Evolutionary conservation across 2,329 filamentous ascomycete genomes (phyloP).

Genomic region (Neobulgaria alba): DNA sequence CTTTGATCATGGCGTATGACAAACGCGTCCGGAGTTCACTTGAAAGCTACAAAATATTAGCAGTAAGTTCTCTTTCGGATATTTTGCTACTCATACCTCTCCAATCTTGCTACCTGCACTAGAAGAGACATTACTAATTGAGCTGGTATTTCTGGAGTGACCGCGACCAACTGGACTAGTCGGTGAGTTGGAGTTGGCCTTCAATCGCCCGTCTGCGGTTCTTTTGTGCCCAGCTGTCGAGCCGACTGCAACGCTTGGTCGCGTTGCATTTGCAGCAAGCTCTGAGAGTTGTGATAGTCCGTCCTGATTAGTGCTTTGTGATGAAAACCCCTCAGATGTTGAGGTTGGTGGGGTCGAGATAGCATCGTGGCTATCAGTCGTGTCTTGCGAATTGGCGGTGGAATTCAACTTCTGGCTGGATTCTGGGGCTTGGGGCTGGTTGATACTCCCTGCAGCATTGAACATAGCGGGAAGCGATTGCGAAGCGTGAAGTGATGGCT

Average conservation of each 20-base stretch:
- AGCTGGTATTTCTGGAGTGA: constrained; percentile 66
- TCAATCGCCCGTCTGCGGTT: constrained; percentile 68
- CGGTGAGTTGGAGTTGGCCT: constrained; percentile 34
- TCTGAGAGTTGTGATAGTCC: constrained; percentile 50
- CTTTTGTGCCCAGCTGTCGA: constrained; percentile 52
- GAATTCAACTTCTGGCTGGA: constrained; percentile 13
- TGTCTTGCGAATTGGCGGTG: constrained; percentile 38
- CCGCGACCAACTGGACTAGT: constrained; percentile 38
- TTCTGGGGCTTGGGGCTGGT: background rate
- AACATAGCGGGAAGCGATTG: background rate
- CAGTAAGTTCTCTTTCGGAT: constrained; percentile 1
- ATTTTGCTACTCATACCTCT: constrained; percentile 48
- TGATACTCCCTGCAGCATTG: background rate
- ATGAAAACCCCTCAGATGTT: constrained; percentile 28
- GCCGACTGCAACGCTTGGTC: constrained; percentile 15
- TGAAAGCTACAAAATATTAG: constrained; percentile 25
- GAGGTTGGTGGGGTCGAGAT: constrained; percentile 32
- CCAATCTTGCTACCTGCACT: constrained; percentile 61
- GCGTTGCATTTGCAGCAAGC: constrained; percentile 37
- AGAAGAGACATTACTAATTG: constrained; percentile 51
- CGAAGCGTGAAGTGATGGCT: constrained; percentile 8
- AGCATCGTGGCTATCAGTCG: constrained; percentile 33
- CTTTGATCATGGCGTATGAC: constrained; percentile 89
- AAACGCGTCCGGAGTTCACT: constrained; percentile 72
- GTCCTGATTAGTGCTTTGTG: constrained; percentile 37